Evolutionary conservation across 2,329 filamentous ascomycete genomes (phyloP).

Genomic region (Phaeosphaeria sp.): DNA sequence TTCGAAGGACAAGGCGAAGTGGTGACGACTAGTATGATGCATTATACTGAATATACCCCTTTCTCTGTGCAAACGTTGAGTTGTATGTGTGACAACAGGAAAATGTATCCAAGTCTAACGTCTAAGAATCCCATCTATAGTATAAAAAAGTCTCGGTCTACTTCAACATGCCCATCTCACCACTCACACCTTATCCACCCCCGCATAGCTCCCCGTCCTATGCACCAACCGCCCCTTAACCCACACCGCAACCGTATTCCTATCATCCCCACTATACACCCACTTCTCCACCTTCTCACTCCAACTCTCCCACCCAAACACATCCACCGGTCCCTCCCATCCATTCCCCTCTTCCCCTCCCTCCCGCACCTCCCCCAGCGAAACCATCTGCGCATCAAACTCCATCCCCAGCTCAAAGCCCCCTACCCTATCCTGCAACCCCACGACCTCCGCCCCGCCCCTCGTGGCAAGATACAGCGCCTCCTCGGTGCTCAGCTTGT

Average conservation of each 20-base stretch:
- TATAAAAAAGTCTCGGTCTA: too few relatives aligned
- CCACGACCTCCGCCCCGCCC: slow-evolving; percentile 85
- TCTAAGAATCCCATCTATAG: neutral
- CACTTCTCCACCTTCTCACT: slow-evolving; percentile 88
- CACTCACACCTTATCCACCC: neutral
- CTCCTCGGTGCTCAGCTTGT: slow-evolving; percentile 83
- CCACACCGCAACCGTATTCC: slow-evolving; percentile 90
- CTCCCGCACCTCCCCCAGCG: slow-evolving; percentile 58
- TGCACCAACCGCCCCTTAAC: slow-evolving; percentile 85
- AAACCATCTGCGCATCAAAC: slow-evolving; percentile 88
- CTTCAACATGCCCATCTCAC: too few relatives aligned
- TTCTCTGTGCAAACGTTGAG: neutral
- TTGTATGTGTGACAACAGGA: neutral
- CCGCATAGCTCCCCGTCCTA: slow-evolving; percentile 28
- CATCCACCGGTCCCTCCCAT: slow-evolving; percentile 73
- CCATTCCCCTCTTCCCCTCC: slow-evolving; percentile 51
- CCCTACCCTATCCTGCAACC: slow-evolving; percentile 74
- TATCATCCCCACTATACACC: slow-evolving; percentile 91
- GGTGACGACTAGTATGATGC: neutral
- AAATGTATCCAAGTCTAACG: neutral
- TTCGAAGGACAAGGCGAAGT: neutral
- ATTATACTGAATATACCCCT: slow-evolving; percentile 3
- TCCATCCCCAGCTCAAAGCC: slow-evolving; percentile 85
- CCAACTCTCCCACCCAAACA: slow-evolving; percentile 94
- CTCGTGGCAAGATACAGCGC: slow-evolving; percentile 84